A percentile compares a stretch with the other conserved stretches of the same genome.
Evolutionary conservation across 2,329 filamentous ascomycete species (phyloP).

Genomic region (Orbilia quercus): DNA sequence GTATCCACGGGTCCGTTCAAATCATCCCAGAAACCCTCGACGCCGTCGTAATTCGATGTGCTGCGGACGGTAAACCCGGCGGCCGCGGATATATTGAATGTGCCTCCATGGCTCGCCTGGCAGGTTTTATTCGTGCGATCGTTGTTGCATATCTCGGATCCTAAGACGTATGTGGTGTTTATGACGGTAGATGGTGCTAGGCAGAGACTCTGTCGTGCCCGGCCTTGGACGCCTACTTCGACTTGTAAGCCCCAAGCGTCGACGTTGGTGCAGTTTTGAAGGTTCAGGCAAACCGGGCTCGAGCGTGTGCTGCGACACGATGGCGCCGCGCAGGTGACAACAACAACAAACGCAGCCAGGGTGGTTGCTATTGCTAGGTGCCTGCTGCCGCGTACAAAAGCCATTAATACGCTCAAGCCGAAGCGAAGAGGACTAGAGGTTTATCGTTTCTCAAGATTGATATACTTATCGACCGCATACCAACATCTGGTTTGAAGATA

Average conservation of each 20-base stretch:
- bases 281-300: conserved; percentile 44
- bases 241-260: conserved; percentile 50
- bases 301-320: conserved; percentile 23
- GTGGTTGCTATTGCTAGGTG: conserved; percentile 11
- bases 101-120: conserved; percentile 43
- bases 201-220: conserved; percentile 38
- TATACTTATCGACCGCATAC: conserved; percentile 35
- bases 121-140: conserved; percentile 40
- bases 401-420: conserved; percentile 16
- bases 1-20: conserved; percentile 43
- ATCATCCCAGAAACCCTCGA: conserved; percentile 42
- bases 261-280: conserved; percentile 51
- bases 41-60: conserved; percentile 21
- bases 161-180: conserved; percentile 44
- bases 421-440: neutral
- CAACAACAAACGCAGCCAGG: conserved; percentile 21
- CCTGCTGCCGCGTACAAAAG: conserved; percentile 8
- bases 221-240: conserved; percentile 22
- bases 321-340: conserved; percentile 23
- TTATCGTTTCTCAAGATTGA: conserved; percentile 18
- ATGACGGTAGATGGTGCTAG: conserved; percentile 51
- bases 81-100: conserved; percentile 18
- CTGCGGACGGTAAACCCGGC: conserved; percentile 17
- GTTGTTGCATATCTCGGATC: conserved; percentile 48
- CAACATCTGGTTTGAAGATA: conserved; percentile 14